phyloP scores from a whole-genome alignment of 2,329 filamentous ascomycete genomes.

The Xylaria sp. region DNA sequence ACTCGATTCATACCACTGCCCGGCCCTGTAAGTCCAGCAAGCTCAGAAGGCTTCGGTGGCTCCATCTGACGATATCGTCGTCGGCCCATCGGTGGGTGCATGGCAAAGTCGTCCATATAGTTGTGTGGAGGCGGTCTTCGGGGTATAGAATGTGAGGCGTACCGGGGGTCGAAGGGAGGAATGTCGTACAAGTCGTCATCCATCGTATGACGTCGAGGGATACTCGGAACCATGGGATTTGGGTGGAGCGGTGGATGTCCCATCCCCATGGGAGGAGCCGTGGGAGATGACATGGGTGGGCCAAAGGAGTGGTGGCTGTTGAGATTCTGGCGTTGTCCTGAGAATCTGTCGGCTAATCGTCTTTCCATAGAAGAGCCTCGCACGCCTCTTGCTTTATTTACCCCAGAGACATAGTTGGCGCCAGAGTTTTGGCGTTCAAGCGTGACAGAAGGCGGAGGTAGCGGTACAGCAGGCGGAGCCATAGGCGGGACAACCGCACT shows the following conservation, averaged over 20 bases:
- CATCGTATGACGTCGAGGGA: constrained; percentile 49
- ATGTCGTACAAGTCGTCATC: constrained; percentile 50
- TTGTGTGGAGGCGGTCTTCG: constrained; percentile 34
- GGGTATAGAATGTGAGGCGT: constrained; percentile 39
- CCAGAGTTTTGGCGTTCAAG: constrained; percentile 46
- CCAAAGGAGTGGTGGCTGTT: constrained; percentile 37
- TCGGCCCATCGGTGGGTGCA: constrained; percentile 31
- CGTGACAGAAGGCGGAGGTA: constrained; percentile 34
- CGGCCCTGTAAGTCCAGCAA: constrained; percentile 42
- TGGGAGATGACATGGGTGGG: constrained; percentile 36
- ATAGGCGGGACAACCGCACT: constrained; percentile 45
- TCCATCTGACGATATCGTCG: constrained; percentile 33
- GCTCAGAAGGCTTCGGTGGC: constrained; percentile 38
- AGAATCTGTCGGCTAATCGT: constrained; percentile 57
- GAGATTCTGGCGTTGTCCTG: constrained; percentile 47
- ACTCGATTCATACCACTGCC: constrained; percentile 43
- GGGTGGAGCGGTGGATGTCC: constrained; percentile 40
- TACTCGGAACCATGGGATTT: constrained; percentile 36
- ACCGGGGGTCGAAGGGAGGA: constrained; percentile 38
- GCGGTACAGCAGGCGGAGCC: constrained; percentile 41
- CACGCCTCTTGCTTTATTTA: constrained; percentile 50
- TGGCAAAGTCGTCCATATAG: constrained; percentile 37
- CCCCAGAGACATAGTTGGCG: constrained; percentile 51
- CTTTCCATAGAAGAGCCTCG: constrained; percentile 54
- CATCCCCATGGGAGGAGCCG: constrained; percentile 39